Evolutionary conservation across 2,329 filamentous ascomycete genomes (phyloP).

Genomic region (Trichoderma atrobrunneum): DNA sequence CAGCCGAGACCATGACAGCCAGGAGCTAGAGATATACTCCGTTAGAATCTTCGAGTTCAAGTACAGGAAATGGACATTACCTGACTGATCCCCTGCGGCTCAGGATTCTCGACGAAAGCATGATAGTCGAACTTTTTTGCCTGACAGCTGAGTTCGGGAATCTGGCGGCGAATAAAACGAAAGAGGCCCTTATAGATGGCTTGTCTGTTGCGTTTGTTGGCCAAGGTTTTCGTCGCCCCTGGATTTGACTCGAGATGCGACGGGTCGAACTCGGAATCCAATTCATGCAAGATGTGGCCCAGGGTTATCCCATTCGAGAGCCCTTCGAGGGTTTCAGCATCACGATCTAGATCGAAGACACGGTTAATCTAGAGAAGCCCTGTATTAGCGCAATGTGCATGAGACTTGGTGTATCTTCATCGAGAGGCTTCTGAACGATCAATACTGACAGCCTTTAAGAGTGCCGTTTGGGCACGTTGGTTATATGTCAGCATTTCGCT

Average conservation of each 20-base stretch:
- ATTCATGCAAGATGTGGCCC: slow-evolving; percentile 54
- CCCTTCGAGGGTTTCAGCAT: slow-evolving; percentile 49
- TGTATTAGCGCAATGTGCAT: neutral
- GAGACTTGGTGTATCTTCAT: neutral
- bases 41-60: neutral
- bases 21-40: slow-evolving; percentile 49
- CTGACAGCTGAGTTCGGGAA: slow-evolving; percentile 50
- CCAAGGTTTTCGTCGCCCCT: slow-evolving; percentile 43
- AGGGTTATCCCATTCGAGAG: slow-evolving; percentile 54
- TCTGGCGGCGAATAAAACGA: slow-evolving; percentile 54
- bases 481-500: slow-evolving; percentile 39
- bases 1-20: slow-evolving; percentile 59
- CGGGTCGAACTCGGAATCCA: slow-evolving; percentile 56
- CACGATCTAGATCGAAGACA: slow-evolving; percentile 44
- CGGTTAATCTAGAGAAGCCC: slow-evolving; percentile 31
- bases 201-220: slow-evolving; percentile 52
- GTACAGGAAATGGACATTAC: slow-evolving; percentile 32
- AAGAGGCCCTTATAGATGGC: slow-evolving; percentile 53
- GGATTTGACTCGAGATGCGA: slow-evolving; percentile 50
- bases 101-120: slow-evolving; percentile 55
- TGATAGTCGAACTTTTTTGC: slow-evolving; percentile 55
- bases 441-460: slow-evolving; percentile 52
- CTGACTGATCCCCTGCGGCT: slow-evolving; percentile 53
- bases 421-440: slow-evolving; percentile 3
- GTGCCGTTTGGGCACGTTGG: slow-evolving; percentile 49